Evolutionary conservation across 768 basidiomycete species (phyloP).

Genomic region (Boletus reticulatus): DNA sequence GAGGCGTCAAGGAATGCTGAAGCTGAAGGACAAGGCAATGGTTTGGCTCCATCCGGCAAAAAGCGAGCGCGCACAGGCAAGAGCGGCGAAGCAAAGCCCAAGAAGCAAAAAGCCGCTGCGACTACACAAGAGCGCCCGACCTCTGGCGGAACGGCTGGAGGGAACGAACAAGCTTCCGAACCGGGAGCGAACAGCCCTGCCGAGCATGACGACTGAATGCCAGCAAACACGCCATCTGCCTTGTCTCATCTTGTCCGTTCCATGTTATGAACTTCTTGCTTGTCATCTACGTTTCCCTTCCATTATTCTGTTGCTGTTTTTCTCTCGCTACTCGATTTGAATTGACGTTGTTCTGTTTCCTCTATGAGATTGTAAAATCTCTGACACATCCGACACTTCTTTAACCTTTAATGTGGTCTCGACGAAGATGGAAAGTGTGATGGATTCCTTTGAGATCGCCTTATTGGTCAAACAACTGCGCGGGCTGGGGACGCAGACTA

Average conservation of each 20-base stretch:
- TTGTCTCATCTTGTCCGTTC: neutral
- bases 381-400: constrained; percentile 21
- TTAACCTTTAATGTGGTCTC: constrained; percentile 33
- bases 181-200: constrained; percentile 22
- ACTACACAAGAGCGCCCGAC: constrained; percentile 15
- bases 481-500: constrained; percentile 20
- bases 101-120: constrained; percentile 30
- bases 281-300: constrained; percentile 7
- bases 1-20: constrained; percentile 25
- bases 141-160: constrained; percentile 25
- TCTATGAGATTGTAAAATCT: constrained; percentile 19
- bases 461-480: constrained; percentile 32
- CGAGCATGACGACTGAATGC: constrained; percentile 23
- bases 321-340: constrained; percentile 13
- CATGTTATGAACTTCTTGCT: constrained; percentile 11
- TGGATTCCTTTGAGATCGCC: constrained; percentile 20
- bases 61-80: constrained; percentile 33
- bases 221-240: neutral
- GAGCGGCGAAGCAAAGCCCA: constrained; percentile 29
- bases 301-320: neutral
- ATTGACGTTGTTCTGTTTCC: constrained; percentile 27
- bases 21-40: constrained; percentile 16
- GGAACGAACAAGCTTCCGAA: constrained; percentile 28
- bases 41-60: constrained; percentile 18
- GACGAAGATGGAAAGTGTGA: constrained; percentile 13